Base-by-base conservation (phyloP, 148 eudicot species). In the Rhododendron kiyosumense region DNA sequence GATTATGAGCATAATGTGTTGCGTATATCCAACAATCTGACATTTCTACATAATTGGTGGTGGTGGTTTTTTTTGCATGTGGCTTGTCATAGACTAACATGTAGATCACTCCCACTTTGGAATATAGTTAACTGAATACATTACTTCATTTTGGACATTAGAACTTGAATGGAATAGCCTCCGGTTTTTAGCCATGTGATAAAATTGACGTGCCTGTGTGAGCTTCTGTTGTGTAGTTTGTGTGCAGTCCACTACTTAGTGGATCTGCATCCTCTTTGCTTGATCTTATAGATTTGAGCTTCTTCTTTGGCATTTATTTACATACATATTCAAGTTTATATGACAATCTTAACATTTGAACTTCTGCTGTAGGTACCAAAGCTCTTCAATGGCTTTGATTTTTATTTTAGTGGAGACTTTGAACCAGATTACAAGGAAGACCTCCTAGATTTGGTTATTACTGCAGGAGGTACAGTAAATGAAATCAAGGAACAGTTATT, bases 391-490 rank as follows among this genome's bases (percentile, higher is more conserved):
- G 93, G 93, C 65, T 57, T 95, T 51, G 87, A 86, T 13, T 95
- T 97, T 80, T 85, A 85, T 41, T 93, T 97, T 85, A 84, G 45
- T 82, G 98, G 95, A 30, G 95, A 93, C 80, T 97, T 93, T 88
- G 84, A 89, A 74, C 85, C 89, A 30, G 84, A 88, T 78, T 95
- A 90, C 92, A 91, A 90, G 87, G 84, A 85, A 9, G 93, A 95
- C 87, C 92, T 97, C 24, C 78, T 90, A 76, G 91, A 90, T 67
- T 84, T 97, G 80, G 92, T 94, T 28, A 85, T 48, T 59, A 91
- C 90, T 74, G 99, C 94, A 48, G 99, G 98, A 22, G 99, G 98
- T 45, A 59, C 81, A 78, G 73, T 93, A 49, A 52, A 91, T 11
- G 88, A 88, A 86, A 89, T 65, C 88, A 90, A 86, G 89, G 84